Evolutionary conservation across 768 basidiomycete species (phyloP), one percentile per base, ranked within the genome.

Genomic region (Tylopilus plumbeoviolaceoides): DNA sequence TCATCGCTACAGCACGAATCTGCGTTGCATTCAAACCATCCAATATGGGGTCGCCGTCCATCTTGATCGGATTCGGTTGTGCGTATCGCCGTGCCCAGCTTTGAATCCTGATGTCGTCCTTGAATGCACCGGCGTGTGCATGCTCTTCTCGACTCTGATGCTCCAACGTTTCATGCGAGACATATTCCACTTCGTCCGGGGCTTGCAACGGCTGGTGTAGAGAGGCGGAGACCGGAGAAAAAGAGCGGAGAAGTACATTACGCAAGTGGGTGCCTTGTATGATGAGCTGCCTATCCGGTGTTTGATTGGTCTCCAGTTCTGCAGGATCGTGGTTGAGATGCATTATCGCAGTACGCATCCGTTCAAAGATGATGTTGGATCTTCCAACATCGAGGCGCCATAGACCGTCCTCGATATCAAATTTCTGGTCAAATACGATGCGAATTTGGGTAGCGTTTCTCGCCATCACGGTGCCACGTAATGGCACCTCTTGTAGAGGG

Each of bases 11-110:
- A 0, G 94, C 93, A 51, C 81, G 75, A 47, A 80, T 77, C 66
- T 97, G 94, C n/a, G 85, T 87, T 6, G 66, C 58, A 64, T 95
- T 95, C 58, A 97, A 63, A 0, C 74, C 76, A 0, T 63, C 54
- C 1, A 95, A 62, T 7, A 75, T 69, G 0, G 93, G 93, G 70
- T 97, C 94, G 3, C 90, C 90, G 43, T 89, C 85, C 5, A 92
- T 69, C 9, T 71, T 72, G 27, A 93, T 63, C 0, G 92, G 89
- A 47, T 81, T 66, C 8, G 69, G 63, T 18, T 64, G 69, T 15
- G 78, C 75, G 69, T 95, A 85, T 44, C 94, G 77, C 51, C 71
- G 71, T 8, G 83, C 85, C 94, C 94, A 95, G 60, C 85, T 90
- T 56, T 82, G 81, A 36, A 97, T 87, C 42, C 82, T 73, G 71